Base-by-base conservation (phyloP, 164 flowering plant species). In the Magnolia sinica region DNA sequence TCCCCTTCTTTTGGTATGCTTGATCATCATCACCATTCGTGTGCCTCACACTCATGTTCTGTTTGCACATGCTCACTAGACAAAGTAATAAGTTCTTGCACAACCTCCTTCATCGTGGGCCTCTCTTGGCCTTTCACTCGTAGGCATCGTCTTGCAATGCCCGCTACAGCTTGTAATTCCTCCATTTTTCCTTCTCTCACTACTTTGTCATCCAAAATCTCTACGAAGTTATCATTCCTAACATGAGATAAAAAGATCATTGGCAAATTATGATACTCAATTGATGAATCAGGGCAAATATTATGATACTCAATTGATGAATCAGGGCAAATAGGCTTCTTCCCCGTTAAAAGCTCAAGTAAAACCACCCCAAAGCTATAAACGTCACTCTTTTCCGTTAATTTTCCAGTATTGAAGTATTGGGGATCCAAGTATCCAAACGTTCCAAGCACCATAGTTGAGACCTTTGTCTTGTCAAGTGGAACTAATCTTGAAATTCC, bases 331-430 rank as follows among this genome's bases (percentile, higher is more conserved):
- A 74, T 74, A 2, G 76, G 76, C 69, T 63, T 63, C 29, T n/a
- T 19, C 49, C 65, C 50, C 1, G 68, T 67, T 20, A 76, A 37
- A 8, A 68, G 64, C 66, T 76, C 73, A 4, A 50, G 58, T 5
- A 74, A 55, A 20, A 74, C 69, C 5, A 74, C 76, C 3, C 76
- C 76, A 50, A 63, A 74, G 67, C 78, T 70, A 19, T 76, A 76
- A 37, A 76, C 78, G 71, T 76, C 78, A 50, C 78, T 76, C 78
- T 76, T 76, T 14, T 70, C 78, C 8, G 74, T 70, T 29, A 76
- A 63, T 61, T 76, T 50, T 1, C 78, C 65, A 8, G 74, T 70
- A 7, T 45, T 22, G 22, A 59, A 71, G 69, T 76, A 76, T 50
- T 59, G 70, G 2, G 78, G 74, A 18, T 76, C 78, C 20, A 76